Conservation (phyloP, 192 early-diverging fungal genomes). For the Backusella psychrophila region DNA sequence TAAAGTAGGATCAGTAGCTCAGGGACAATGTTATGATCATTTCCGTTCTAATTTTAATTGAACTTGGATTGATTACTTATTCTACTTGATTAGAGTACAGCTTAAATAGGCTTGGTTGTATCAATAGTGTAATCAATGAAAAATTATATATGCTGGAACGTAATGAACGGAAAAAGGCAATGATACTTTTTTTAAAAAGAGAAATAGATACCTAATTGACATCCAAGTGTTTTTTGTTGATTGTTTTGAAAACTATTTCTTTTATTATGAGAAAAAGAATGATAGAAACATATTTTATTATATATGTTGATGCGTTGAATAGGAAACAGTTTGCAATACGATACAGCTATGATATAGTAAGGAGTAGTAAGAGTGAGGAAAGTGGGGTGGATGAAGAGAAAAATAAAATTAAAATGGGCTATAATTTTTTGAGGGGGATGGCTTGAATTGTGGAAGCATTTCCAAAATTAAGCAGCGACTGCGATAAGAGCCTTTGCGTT, state of each 20-base stretch:
- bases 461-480: slow-evolving; percentile 1
- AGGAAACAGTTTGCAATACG: not conserved
- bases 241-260: too few relatives aligned
- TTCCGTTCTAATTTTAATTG: not conserved
- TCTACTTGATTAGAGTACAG: not conserved
- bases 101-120: too few relatives aligned
- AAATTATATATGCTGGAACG: not conserved
- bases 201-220: not conserved
- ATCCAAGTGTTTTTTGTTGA: too few relatives aligned
- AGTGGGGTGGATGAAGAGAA: not conserved
- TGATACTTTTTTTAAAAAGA: not conserved
- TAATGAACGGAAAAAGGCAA: not conserved
- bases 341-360: not conserved
- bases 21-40: too few relatives aligned
- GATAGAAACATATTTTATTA: not conserved
- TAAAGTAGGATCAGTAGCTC: too few relatives aligned
- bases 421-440: not conserved
- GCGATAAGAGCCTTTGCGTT: slow-evolving; percentile 6
- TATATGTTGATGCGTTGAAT: not conserved
- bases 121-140: not conserved
- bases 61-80: not conserved
- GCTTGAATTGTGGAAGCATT: not conserved
- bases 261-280: too few relatives aligned
- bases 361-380: not conserved
- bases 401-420: not conserved